Conservation (phyloP, 345 rosid genomes). For the Corchorus olitorius region DNA sequence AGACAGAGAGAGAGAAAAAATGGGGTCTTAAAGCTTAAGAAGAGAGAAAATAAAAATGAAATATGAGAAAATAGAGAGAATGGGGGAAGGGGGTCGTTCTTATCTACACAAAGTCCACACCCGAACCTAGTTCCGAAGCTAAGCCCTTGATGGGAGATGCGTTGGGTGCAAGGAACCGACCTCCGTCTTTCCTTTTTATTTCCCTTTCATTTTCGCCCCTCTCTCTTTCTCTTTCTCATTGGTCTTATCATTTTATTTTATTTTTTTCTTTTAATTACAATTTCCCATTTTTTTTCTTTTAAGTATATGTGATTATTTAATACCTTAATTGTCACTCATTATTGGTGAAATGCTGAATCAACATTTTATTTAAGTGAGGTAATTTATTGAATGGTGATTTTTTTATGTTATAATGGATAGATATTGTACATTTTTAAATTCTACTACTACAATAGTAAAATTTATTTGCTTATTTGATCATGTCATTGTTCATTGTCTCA, state of each 20-base stretch:
- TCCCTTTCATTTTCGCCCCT: conserved; percentile 37
- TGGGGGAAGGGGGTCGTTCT: conserved; percentile 45
- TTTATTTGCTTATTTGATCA: conserved; percentile 4
- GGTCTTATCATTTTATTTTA: conserved; percentile 31
- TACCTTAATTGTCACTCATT: conserved; percentile 6
- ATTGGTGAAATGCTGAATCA: background rate
- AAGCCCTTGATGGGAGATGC: conserved; percentile 40
- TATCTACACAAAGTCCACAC: conserved; percentile 54
- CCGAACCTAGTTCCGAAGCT: conserved; percentile 48
- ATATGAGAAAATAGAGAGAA: background rate
- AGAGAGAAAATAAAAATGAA: conserved; percentile 26
- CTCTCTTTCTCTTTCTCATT: conserved; percentile 21
- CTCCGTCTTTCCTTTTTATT: conserved; percentile 48
- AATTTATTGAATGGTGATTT: background rate
- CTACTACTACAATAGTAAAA: background rate
- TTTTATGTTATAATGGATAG: background rate
- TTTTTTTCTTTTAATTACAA: background rate
- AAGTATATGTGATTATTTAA: background rate
- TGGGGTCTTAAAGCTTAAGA: conserved; percentile 4
- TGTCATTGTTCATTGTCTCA: background rate
- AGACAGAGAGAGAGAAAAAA: conserved; percentile 20
- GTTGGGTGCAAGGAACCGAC: conserved; percentile 59
- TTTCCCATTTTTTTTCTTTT: background rate
- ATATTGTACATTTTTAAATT: background rate
- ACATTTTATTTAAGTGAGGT: background rate